Conservation (phyloP, 2,329 filamentous ascomycete species). For the Aspergillus ochraceus region DNA sequence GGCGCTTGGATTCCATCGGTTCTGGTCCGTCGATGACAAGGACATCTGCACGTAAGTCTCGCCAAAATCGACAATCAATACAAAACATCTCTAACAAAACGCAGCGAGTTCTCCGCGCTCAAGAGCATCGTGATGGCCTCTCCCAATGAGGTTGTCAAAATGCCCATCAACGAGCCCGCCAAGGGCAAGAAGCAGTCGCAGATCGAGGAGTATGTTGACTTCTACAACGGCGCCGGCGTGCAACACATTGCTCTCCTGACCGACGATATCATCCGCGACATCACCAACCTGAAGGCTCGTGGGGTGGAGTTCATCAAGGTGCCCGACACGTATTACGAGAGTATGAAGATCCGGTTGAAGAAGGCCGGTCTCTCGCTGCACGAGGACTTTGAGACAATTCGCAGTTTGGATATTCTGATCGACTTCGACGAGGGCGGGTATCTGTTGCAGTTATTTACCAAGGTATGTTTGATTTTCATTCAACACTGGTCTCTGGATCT, state of each 20-base stretch:
- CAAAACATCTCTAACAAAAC: not conserved
- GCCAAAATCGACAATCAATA: no score
- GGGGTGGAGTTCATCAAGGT: constrained; percentile 93
- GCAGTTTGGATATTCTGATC: constrained; percentile 81
- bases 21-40: constrained; percentile 95
- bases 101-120: constrained; percentile 76
- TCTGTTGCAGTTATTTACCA: constrained; percentile 72
- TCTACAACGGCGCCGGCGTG: constrained; percentile 85
- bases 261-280: constrained; percentile 72
- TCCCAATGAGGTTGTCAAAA: constrained; percentile 83
- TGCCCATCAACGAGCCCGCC: constrained; percentile 97
- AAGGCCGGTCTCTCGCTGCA: constrained; percentile 60
- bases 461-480: constrained; percentile 40
- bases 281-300: constrained; percentile 75
- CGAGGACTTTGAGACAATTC: constrained; percentile 77
- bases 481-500: not conserved
- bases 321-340: constrained; percentile 79
- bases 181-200: constrained; percentile 86
- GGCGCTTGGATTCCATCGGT: constrained; percentile 88
- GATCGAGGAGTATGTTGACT: constrained; percentile 90
- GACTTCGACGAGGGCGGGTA: constrained; percentile 95
- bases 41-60: constrained; percentile 69
- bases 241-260: constrained; percentile 92
- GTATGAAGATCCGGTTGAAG: constrained; percentile 72
- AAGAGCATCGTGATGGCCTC: constrained; percentile 89